Evolutionary conservation across 345 rosid species (phyloP), one percentile per base, ranked within the genome.

Genomic region (Rhodamnia argentea): DNA sequence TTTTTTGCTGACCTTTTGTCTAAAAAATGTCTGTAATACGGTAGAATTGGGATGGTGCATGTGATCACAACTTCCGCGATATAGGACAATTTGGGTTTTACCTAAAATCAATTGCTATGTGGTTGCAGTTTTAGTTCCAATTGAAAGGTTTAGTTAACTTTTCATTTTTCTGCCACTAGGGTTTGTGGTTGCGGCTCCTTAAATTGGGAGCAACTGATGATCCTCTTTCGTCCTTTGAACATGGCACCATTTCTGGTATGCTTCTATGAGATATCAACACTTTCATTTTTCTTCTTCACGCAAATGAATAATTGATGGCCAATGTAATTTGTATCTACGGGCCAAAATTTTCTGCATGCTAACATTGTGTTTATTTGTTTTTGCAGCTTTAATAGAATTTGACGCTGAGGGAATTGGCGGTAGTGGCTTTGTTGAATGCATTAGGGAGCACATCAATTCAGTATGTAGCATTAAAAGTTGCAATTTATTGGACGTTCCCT

Each of bases 371-470:
- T 88, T 24, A 87, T 86, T 84, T 88, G 83, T 40, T 86, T 78
- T 90, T 90, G 91, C 95, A 98, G 99, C 99, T 56, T 91, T 98
- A 91, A 98, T 98, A 32, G 99, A 98, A 92, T 98, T 99, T 87
- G 99, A 98, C 82, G 98, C 99, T 18, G 99, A 98, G 93, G 99
- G 99, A 52, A 98, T 98, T 92, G 99, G 99, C 92, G 99, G 99
- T 85, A 96, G 99, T 89, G 98, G 99, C 57, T 98, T 96, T 92
- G 93, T 96, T 62, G 99, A 96, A 90, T 98, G 99, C 91, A 96
- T 96, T 89, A 92, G 99, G 86, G 99, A 98, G 93, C 99, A 98
- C 91, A 93, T 96, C 86, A 92, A 95, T 90, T 92, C 97, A 40
- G 99, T 96, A 93, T 57, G 94, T 85, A 76, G 82, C 86, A 83